These are phyloP conservation scores for Euryodendron excelsum DNA, from an alignment of 148 eudicot genomes.

Conservation along the genomic window DNA sequence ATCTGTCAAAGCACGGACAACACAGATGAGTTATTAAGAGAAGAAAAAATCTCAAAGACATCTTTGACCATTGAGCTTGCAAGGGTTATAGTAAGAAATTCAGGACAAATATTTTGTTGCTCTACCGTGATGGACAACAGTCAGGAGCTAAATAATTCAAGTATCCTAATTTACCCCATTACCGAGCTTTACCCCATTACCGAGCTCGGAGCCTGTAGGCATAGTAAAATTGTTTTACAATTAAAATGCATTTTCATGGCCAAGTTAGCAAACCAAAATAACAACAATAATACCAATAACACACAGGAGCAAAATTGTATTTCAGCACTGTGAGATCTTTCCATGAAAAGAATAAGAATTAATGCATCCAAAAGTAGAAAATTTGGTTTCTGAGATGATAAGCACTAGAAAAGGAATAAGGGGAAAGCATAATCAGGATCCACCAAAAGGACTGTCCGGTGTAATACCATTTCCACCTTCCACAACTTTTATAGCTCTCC, in stretches of 20 bases:
- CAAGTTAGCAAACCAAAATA: background rate
- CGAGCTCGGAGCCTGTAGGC: background rate
- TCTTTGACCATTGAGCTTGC: background rate
- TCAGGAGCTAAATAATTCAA: background rate
- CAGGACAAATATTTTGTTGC: background rate
- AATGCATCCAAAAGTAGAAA: background rate
- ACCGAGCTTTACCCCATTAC: too few relatives aligned
- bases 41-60: background rate
- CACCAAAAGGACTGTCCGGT: too few relatives aligned
- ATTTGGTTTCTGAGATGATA: background rate
- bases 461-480: too few relatives aligned
- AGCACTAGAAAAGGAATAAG: background rate
- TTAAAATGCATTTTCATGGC: background rate
- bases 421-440: background rate
- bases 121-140: background rate
- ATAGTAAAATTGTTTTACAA: background rate
- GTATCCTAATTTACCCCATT: too few relatives aligned
- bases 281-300: background rate
- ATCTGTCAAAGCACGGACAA: constrained; percentile 43
- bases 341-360: background rate
- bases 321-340: background rate
- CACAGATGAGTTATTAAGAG: background rate
- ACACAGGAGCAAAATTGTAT: background rate
- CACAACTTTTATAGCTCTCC: too few relatives aligned
- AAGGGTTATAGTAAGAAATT: too few relatives aligned